Conservation (phyloP, 2,329 filamentous ascomycete species). For the Arthroderma sp. region DNA sequence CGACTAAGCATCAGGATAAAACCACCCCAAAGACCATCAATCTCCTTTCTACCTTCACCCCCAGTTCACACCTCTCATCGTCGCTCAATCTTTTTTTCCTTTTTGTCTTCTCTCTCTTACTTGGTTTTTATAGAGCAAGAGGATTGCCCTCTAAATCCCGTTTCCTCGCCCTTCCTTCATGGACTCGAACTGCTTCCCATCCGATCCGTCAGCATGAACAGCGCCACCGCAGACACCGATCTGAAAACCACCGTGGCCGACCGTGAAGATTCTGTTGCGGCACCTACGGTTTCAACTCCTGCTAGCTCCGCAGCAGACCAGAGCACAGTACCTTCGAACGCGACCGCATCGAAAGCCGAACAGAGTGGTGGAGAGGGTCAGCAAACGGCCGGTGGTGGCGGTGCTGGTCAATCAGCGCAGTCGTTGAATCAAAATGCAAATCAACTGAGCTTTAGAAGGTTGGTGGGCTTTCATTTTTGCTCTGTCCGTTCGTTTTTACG, state of each 20-base stretch:
- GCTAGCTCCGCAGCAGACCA: slow-evolving; percentile 17
- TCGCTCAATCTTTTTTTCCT: slow-evolving; percentile 1
- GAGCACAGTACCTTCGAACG: no score
- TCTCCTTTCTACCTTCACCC: no score
- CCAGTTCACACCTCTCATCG: not conserved
- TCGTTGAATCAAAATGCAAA: slow-evolving; percentile 19
- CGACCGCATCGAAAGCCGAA: slow-evolving; percentile 10
- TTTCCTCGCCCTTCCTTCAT: no score
- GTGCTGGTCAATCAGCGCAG: not conserved
- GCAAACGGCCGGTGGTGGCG: slow-evolving; percentile 14
- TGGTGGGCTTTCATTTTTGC: no score
- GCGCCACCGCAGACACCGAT: not conserved
- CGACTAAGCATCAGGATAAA: no score
- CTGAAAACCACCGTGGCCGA: slow-evolving; percentile 2
- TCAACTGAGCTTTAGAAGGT: slow-evolving; percentile 33
- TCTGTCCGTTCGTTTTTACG: not conserved
- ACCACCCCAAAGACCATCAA: no score
- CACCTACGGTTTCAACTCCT: not conserved
- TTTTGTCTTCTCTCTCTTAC: slow-evolving; percentile 1
- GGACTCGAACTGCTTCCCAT: not conserved
- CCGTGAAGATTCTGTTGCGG: slow-evolving; percentile 1
- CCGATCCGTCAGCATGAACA: slow-evolving; percentile 19
- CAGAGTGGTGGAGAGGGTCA: slow-evolving; percentile 15
- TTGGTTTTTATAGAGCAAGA: not conserved
- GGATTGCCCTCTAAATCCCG: no score